These are phyloP conservation scores for Passalora sequoiae DNA, from an alignment of 2,329 filamentous ascomycete genomes.

Conservation along the genomic window DNA sequence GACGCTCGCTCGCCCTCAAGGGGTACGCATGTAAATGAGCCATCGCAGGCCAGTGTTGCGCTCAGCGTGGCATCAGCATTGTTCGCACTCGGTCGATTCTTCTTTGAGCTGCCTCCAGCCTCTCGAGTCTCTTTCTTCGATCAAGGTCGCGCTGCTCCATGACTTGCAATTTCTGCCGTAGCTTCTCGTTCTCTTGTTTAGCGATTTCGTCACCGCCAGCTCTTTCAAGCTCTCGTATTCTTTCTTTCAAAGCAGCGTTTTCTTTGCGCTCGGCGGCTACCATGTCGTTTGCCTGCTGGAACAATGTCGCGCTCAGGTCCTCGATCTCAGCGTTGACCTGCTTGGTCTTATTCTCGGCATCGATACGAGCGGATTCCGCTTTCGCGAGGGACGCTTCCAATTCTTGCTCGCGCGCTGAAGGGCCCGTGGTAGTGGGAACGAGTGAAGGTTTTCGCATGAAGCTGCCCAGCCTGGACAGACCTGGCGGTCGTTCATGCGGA, in stretches of 20 bases:
- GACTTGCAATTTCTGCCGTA: constrained; percentile 65
- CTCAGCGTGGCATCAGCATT: constrained; percentile 47
- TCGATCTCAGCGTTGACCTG: constrained; percentile 69
- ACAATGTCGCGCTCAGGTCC: constrained; percentile 68
- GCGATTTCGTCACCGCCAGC: constrained; percentile 55
- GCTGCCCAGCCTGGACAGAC: constrained; percentile 41
- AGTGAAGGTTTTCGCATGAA: constrained; percentile 39
- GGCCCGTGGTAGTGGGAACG: constrained; percentile 30
- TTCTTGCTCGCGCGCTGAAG: constrained; percentile 37
- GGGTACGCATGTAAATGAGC: no score
- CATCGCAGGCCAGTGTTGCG: no score
- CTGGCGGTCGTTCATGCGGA: constrained; percentile 28
- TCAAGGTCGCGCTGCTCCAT: constrained; percentile 66
- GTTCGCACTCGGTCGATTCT: constrained; percentile 66
- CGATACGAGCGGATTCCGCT: constrained; percentile 61
- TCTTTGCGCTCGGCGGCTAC: constrained; percentile 70
- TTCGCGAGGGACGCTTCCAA: constrained; percentile 60
- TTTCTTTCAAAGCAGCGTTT: constrained; percentile 64
- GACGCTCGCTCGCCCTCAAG: no score
- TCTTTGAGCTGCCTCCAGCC: constrained; percentile 64
- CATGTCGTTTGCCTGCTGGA: constrained; percentile 84
- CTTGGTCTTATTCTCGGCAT: constrained; percentile 63
- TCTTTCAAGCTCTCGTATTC: constrained; percentile 63
- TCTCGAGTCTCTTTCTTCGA: constrained; percentile 63
- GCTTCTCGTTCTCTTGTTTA: constrained; percentile 58